Base-by-base conservation (phyloP, 352 stramenopile genomes). In the Globisporangium yorkense region DNA sequence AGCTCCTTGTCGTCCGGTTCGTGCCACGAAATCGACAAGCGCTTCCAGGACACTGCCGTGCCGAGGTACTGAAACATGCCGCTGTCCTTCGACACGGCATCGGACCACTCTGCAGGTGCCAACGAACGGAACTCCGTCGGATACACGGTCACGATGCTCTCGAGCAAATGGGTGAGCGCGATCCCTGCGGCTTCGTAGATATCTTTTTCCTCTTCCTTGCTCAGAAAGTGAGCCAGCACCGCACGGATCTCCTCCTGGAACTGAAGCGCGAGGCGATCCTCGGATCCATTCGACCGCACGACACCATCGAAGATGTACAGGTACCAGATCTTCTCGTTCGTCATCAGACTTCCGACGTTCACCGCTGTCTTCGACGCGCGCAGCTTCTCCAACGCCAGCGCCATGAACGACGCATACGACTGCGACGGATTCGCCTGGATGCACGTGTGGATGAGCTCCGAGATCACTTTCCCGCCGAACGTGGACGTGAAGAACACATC, bases 321-420 rank as follows among this genome's bases (percentile, higher is more conserved):
- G 43, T 79, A 73, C 79, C 79, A 89, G 6, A 82, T 67, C 61
- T 87, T 87, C 53, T 89, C 79, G 51, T 84, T 89, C 16, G 48
- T 47, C 76, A 80, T 83, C 51, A 87, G 64, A 21, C 50, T 56
- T 9, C 35, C 59, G 3, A 64, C 69, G 54, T 77, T 43, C 27
- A 81, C 58, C 2, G 47, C 54, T 31, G 37, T 61, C 56, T 80
- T 84, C 24, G 62, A 67, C 5, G 62, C 67, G 16, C 58, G 67
- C 52, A 87, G 58, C n/a, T 83, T 87, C 15, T 86, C 68, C 24
- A 83, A 13, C 18, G 79, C 61, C 18, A 86, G 41, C 18, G 56
- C 50, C 55, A 84, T 73, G 56, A 87, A 84, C 12, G 62, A 43
- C 2, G 59, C 44, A n/a, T 77, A 60, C 12, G 74, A 71, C 29